Percentiles rank a stretch among this genome's conserved stretches.
These are phyloP conservation scores for Neurospora sp. DNA, from an alignment of 495 filamentous ascomycete genomes.

Conservation along the genomic window DNA sequence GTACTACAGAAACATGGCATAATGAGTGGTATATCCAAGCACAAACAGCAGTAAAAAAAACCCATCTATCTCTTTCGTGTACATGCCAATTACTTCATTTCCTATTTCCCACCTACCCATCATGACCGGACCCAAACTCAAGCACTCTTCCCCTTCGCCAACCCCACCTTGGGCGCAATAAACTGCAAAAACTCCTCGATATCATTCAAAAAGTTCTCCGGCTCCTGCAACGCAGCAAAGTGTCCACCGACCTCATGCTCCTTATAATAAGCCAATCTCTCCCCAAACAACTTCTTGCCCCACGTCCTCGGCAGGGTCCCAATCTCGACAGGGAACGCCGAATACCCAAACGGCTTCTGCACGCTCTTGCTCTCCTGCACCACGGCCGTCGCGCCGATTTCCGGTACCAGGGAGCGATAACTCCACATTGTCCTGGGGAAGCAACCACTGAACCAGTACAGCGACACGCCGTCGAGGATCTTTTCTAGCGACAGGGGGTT, in stretches of 20 bases:
- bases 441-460: constrained; percentile 59
- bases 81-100: neutral
- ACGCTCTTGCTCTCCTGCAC: constrained; percentile 28
- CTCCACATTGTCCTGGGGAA: constrained; percentile 47
- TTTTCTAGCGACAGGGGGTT: constrained; percentile 36
- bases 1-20: neutral
- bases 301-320: constrained; percentile 38
- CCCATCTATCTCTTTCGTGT: neutral
- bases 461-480: constrained; percentile 46
- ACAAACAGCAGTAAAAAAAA: neutral
- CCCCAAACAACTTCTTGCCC: constrained; percentile 31
- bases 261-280: constrained; percentile 34
- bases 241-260: constrained; percentile 48
- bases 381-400: constrained; percentile 12
- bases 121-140: neutral
- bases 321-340: constrained; percentile 46
- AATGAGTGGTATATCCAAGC: neutral
- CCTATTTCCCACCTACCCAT: neutral
- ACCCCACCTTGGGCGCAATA: constrained; percentile 4
- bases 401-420: constrained; percentile 31
- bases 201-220: constrained; percentile 44
- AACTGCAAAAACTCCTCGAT: constrained; percentile 39
- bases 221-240: constrained; percentile 52
- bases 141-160: neutral
- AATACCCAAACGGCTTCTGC: constrained; percentile 49